These are phyloP conservation scores for Zopfia rhizophila DNA, from an alignment of 2,329 filamentous ascomycete species.

Conservation along the genomic window DNA sequence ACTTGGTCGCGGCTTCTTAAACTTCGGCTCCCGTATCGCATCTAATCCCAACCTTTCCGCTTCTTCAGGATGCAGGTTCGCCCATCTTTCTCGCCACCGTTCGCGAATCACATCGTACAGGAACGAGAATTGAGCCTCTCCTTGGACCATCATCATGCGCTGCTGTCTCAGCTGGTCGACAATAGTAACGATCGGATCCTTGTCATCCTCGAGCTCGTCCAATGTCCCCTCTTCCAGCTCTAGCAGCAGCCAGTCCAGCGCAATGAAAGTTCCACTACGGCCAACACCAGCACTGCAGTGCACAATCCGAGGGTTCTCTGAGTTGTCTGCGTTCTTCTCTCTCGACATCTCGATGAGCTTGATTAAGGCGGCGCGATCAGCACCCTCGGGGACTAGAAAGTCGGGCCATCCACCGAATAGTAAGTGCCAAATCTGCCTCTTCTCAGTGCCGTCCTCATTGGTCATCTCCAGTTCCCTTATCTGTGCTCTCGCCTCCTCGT, in stretches of 20 bases:
- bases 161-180: slow-evolving; percentile 87
- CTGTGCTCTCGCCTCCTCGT: slow-evolving; percentile 70
- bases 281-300: slow-evolving; percentile 88
- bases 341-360: slow-evolving; percentile 75
- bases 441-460: slow-evolving; percentile 57
- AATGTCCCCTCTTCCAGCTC: slow-evolving; percentile 82
- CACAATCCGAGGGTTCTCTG: slow-evolving; percentile 75
- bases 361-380: slow-evolving; percentile 74
- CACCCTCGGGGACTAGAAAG: slow-evolving; percentile 79
- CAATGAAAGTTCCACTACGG: slow-evolving; percentile 93
- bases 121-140: slow-evolving; percentile 83
- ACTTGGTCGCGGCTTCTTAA: slow-evolving; percentile 43
- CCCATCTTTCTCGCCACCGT: slow-evolving; percentile 70
- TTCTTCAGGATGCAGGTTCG: slow-evolving; percentile 38
- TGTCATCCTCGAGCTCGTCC: slow-evolving; percentile 57
- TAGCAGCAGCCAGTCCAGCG: slow-evolving; percentile 87
- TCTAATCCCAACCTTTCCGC: slow-evolving; percentile 36
- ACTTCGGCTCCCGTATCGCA: slow-evolving; percentile 29
- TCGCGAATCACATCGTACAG: slow-evolving; percentile 87
- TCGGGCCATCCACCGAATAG: slow-evolving; percentile 91
- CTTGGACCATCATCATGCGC: slow-evolving; percentile 95
- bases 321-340: slow-evolving; percentile 61
- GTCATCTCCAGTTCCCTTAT: slow-evolving; percentile 75
- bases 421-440: slow-evolving; percentile 81
- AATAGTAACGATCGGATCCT: slow-evolving; percentile 79